These are phyloP conservation scores for Boletus mariae DNA, from an alignment of 1,284 basidiomycete species.

Conservation along the genomic window DNA sequence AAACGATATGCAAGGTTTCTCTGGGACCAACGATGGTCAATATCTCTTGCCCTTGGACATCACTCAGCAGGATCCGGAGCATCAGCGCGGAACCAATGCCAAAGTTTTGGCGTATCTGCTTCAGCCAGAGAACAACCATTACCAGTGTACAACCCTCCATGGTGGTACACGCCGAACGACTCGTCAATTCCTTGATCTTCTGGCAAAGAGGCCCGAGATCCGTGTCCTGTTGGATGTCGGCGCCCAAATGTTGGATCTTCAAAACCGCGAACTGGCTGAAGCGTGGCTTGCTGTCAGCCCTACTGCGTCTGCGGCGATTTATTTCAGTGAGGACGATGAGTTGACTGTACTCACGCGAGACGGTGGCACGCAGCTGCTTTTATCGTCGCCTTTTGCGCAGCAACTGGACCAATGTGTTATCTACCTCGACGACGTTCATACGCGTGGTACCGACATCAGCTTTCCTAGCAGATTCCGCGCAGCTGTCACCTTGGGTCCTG, in stretches of 20 bases:
- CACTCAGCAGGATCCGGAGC: constrained; percentile 11
- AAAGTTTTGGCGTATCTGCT: constrained; percentile 44
- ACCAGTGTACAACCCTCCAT: constrained; percentile 17
- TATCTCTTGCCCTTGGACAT: constrained; percentile 11
- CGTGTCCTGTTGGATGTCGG: constrained; percentile 45
- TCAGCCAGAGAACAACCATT: constrained; percentile 41
- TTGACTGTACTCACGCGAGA: constrained; percentile 40
- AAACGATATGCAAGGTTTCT: constrained; percentile 10
- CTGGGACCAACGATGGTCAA: constrained; percentile 17
- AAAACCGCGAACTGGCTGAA: background rate
- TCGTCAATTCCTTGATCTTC: constrained; percentile 30
- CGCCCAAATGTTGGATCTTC: constrained; percentile 35
- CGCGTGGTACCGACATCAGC: constrained; percentile 55
- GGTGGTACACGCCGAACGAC: constrained; percentile 19
- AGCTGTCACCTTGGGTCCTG: constrained; percentile 39
- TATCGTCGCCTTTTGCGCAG: constrained; percentile 37
- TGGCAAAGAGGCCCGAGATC: constrained; percentile 34
- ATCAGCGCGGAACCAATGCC: constrained; percentile 25
- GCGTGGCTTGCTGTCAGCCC: background rate
- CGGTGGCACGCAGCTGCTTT: constrained; percentile 37
- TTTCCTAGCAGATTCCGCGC: constrained; percentile 37
- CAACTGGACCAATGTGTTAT: constrained; percentile 42
- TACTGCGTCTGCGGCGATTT: constrained; percentile 41
- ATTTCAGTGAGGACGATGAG: constrained; percentile 42
- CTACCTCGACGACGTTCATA: constrained; percentile 55